Evolutionary conservation across 805 yeast species (phyloP), one percentile per base, ranked within the genome.

Genomic region (Hyphopichia homilentoma): DNA sequence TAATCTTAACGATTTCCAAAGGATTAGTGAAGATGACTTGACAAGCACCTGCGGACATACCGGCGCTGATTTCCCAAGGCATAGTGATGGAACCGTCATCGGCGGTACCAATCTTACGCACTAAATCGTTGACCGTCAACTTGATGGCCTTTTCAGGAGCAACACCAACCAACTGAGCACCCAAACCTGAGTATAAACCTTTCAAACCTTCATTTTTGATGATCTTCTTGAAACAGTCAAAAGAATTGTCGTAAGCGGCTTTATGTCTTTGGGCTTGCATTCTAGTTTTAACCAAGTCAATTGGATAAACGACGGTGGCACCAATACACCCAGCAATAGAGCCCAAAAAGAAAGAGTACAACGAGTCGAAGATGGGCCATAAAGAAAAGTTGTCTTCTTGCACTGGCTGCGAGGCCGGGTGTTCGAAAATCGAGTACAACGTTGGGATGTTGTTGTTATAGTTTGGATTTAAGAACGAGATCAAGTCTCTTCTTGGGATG

Each of bases 91-190:
- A 32, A 13, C 71, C 70, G 14, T 38, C 25, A 18, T 44, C 41
- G n/a, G 54, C 61, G 22, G 85, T 72, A 41, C 90, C 79, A 34
- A 77, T 69, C 18, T 80, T 79, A 49, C 97, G 76, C 36, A 88
- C 80, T 35, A 84, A 65, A 56, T 90, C 98, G 61, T 90, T 90
- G 24, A 90, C 95, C 0, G 97, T 89, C 44, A 90, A 75, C 63
- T 90, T 90, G 51, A 90, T 90, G 27, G 97, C 97, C 68, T 90
- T 90, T 59, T 90, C 98, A 2, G 98, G 98, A 0, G 97, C 97
- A 32, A 90, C 97, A 45, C 98, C 98, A 30, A 93, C 78, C 50
- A 90, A 68, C 61, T 93, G 97, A 12, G 97, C 97, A 7, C 86
- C 84, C 32, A 90, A 68, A 34, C 98, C 98, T 4, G 95, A 82